A percentile compares a stretch with the other conserved stretches of the same genome.
phyloP scores from a whole-genome alignment of 1,284 basidiomycete species.

The Thelephora terrestris region DNA sequence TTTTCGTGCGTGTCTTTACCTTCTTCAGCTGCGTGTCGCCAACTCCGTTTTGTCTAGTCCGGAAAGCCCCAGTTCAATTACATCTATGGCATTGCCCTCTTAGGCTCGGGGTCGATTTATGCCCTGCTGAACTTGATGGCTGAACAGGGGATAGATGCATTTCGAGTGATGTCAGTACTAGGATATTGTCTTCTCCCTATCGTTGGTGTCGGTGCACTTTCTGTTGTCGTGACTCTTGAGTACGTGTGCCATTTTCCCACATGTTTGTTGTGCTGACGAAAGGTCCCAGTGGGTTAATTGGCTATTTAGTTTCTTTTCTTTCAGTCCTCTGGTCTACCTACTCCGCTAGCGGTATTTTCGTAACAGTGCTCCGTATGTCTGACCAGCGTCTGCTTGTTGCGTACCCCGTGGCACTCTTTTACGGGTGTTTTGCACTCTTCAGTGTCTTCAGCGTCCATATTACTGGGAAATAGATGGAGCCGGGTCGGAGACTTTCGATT shows the following conservation, averaged over 20 bases:
- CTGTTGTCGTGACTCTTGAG: slow-evolving; percentile 85
- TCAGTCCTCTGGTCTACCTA: slow-evolving; percentile 95
- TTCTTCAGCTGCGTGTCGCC: background rate
- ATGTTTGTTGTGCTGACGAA: slow-evolving; percentile 6
- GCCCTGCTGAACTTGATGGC: slow-evolving; percentile 97
- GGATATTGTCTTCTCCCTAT: slow-evolving; percentile 97
- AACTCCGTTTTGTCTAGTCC: slow-evolving; percentile 42
- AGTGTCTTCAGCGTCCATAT: slow-evolving; percentile 61
- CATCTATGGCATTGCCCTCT: slow-evolving; percentile 94
- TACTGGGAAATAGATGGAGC: slow-evolving; percentile 13
- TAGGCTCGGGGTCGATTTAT: slow-evolving; percentile 94
- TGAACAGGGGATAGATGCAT: slow-evolving; percentile 90
- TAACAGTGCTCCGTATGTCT: slow-evolving; percentile 87
- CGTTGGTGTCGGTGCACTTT: slow-evolving; percentile 89
- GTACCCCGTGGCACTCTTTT: slow-evolving; percentile 86
- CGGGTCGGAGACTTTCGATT: slow-evolving; percentile 3
- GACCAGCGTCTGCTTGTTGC: slow-evolving; percentile 89
- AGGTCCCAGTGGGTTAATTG: slow-evolving; percentile 56
- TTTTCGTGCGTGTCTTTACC: slow-evolving; percentile 60
- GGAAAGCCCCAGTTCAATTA: slow-evolving; percentile 99
- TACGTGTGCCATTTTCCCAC: slow-evolving; percentile 32
- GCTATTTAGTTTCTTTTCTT: slow-evolving; percentile 72
- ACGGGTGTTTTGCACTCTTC: slow-evolving; percentile 85
- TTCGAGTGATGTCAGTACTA: slow-evolving; percentile 90
- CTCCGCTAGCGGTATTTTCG: slow-evolving; percentile 89